Evolutionary conservation across 2,329 filamentous ascomycete genomes (phyloP).

Genomic region (Coniochaeta pulveracea): DNA sequence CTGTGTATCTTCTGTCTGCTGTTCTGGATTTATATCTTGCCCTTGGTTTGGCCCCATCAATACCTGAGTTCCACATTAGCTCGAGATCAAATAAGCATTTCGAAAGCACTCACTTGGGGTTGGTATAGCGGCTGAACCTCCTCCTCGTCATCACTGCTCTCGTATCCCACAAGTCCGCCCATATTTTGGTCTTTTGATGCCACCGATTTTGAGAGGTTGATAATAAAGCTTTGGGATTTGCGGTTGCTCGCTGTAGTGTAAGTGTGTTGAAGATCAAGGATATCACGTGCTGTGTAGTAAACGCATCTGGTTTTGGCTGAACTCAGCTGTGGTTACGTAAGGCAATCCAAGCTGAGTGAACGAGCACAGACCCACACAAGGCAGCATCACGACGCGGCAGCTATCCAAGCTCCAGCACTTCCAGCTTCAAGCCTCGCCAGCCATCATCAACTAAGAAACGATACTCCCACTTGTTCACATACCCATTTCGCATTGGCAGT

Average conservation of each 20-base stretch:
- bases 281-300: constrained; percentile 5
- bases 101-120: background rate
- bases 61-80: no score
- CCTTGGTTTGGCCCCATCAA: constrained; percentile 3
- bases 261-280: background rate
- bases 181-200: constrained; percentile 13
- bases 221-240: no score
- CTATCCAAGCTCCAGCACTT: constrained; percentile 14
- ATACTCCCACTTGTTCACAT: background rate
- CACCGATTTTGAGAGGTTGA: background rate
- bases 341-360: no score
- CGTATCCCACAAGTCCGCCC: constrained; percentile 37
- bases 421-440: constrained; percentile 9
- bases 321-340: constrained; percentile 3
- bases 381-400: constrained; percentile 20
- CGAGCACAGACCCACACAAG: constrained; percentile 10
- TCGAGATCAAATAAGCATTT: no score
- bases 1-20: constrained; percentile 1
- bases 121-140: constrained; percentile 13
- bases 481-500: background rate
- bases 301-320: background rate
- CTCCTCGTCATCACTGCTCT: constrained; percentile 39
- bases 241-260: background rate
- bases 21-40: constrained; percentile 1
- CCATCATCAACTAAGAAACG: constrained; percentile 6